Percentiles rank a stretch among this genome's conserved stretches.
phyloP scores from a whole-genome alignment of 306 rosid species.

The Quercus rubra region DNA sequence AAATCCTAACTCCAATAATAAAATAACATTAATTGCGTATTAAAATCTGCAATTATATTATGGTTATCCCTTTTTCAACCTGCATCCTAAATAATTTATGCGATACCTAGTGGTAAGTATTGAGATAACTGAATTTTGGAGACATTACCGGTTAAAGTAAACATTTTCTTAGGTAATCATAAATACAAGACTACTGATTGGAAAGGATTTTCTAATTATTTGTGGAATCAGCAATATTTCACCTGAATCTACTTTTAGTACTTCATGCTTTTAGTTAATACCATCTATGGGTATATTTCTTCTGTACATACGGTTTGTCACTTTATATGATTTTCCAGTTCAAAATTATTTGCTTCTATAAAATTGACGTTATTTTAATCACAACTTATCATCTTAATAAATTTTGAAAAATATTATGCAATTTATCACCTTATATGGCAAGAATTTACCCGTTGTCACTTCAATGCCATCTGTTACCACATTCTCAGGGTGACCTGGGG shows the following conservation, averaged over 20 bases:
- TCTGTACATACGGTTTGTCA: neutral
- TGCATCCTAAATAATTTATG: neutral
- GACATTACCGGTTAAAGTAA: neutral
- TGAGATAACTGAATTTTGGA: neutral
- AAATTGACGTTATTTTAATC: no score
- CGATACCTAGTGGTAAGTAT: neutral
- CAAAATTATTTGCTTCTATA: neutral
- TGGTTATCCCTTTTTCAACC: neutral
- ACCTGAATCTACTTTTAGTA: no score
- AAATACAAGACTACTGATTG: neutral
- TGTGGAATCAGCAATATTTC: no score
- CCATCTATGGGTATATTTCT: no score
- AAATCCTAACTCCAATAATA: neutral
- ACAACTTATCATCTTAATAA: no score
- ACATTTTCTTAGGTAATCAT: neutral
- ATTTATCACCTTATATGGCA: neutral
- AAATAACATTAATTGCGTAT: no score
- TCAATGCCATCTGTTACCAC: neutral
- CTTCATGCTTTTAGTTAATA: no score
- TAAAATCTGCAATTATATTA: neutral
- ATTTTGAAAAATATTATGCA: no score
- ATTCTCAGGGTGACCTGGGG: neutral
- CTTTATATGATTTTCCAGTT: neutral
- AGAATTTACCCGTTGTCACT: neutral
- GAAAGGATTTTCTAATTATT: no score